Evolutionary conservation across 2,329 filamentous ascomycete species (phyloP), one percentile per base, ranked within the genome.

Genomic region (Fusarium tupiense): DNA sequence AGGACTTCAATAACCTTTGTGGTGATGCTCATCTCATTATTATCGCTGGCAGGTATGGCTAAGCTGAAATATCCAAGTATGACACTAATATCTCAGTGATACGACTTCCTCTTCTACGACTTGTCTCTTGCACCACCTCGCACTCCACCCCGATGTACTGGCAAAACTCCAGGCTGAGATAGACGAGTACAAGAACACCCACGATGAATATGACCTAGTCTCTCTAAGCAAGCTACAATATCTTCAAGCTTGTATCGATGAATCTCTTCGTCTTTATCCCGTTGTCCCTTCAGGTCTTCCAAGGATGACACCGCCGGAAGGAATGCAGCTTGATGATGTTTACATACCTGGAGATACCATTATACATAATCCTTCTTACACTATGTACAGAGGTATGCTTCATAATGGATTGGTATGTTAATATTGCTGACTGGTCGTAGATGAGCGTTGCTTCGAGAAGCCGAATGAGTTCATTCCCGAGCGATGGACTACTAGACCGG

Each of bases 231-330:
- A 73, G 17, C 61, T 71, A 3, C 38, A 61, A 11, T 75, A 75
- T n/a, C 52, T 75, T 0, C 70, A 75, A 19, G 72, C 73, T 12
- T 75, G 73, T 24, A 75, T 75, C 1, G 72, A 75, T 3, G 73
- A 75, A 16, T 68, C 73, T 1, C 70, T 75, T 24, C 73, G 72
- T 16, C 64, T 75, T 10, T 41, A 59, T 20, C 73, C 73, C 1
- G 66, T 72, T 10, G 50, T 75, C 3, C 70, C 71, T 0, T 68
- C 69, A 6, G 69, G 69, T 0, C 37, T 71, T 5, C 67, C 57
- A 5, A 50, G 69, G 24, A 44, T 71, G 41, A 71, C 69, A 4
- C 69, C 69, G 0, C 69, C 67, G 0, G 37, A 47, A 50, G 69
- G 69, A 3, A 24, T 71, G 26, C 33, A 63, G 7, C 9, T 71